A percentile compares a stretch with the other conserved stretches of the same genome.
Conservation (phyloP, 2,329 filamentous ascomycete genomes). For the Pezicula rhizophila region DNA sequence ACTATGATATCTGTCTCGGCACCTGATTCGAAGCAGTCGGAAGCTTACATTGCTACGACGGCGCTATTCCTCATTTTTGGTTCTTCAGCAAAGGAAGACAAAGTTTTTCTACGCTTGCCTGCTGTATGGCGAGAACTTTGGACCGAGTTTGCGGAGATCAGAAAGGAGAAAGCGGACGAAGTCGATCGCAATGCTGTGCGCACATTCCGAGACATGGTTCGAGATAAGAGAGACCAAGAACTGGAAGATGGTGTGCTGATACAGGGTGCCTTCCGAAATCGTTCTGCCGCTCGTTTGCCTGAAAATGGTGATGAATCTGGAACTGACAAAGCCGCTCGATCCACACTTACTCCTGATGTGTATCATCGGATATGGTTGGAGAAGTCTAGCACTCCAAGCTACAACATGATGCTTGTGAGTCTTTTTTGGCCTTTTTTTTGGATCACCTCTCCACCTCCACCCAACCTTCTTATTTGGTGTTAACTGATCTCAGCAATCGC, state of each 20-base stretch:
- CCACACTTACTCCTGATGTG: slow-evolving; percentile 25
- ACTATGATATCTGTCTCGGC: slow-evolving; percentile 72
- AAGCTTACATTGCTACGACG: slow-evolving; percentile 76
- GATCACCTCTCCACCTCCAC: too few relatives aligned
- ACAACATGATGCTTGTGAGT: slow-evolving; percentile 70
- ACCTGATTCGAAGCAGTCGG: slow-evolving; percentile 72
- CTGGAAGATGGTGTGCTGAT: slow-evolving; percentile 70
- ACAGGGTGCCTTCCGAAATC: slow-evolving; percentile 67
- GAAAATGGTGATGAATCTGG: slow-evolving; percentile 42
- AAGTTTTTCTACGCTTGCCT: slow-evolving; percentile 72
- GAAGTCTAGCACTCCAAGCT: slow-evolving; percentile 53
- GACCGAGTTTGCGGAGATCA: slow-evolving; percentile 66
- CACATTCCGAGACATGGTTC: slow-evolving; percentile 63
- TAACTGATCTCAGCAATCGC: slow-evolving; percentile 38
- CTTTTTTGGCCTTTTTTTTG: neutral
- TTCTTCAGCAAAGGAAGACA: slow-evolving; percentile 77
- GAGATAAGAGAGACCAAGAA: slow-evolving; percentile 62
- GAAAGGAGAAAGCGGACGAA: slow-evolving; percentile 64
- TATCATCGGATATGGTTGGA: slow-evolving; percentile 54
- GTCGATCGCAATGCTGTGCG: slow-evolving; percentile 64
- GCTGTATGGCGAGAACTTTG: slow-evolving; percentile 80
- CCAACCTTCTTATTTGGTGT: slow-evolving; percentile 16
- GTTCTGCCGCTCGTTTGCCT: slow-evolving; percentile 39
- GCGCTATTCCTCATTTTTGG: slow-evolving; percentile 78
- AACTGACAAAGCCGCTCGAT: slow-evolving; percentile 27